Evolutionary conservation across 2,329 filamentous ascomycete genomes (phyloP), one percentile per base, ranked within the genome.

Genomic region (Cylindrodendrum hubeiense): DNA sequence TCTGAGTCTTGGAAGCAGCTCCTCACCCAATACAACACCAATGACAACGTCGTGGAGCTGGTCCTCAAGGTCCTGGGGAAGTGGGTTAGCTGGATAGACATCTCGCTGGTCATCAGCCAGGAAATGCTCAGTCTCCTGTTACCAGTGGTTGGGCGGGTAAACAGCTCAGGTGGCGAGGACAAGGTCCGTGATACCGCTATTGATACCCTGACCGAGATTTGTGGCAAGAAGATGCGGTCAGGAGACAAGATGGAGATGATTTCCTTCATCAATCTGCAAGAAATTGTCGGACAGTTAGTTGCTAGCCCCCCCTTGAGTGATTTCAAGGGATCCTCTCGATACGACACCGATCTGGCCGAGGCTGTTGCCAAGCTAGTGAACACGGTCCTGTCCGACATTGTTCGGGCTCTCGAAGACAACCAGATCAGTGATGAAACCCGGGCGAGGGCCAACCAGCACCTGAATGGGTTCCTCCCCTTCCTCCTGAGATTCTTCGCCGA

Each of bases 11-110:
- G 96, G 96, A 93, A 96, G 79, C 93, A 97, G 75, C 91, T 99
- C 47, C 86, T 99, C 60, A 86, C 89, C 12, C 89, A 91, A 74
- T 98, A 95, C 87, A 85, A 86, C 70, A 88, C 87, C 75, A 89
- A 92, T 71, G 90, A 94, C 75, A 79, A 82, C 44, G 87, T 98
- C 63, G 87, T 97, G 46, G 94, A 98, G 79, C 90, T 97, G 86
- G 95, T 93, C 73, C 86, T 99, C 57, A 94, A 92, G 80, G 92
- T 94, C n/a, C 90, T 99, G 70, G 94, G 94, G 39, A 96, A 95
- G 79, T 99, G 96, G 95, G 94, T 97, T 66, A 97, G 94, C 86
- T 99, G 96, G 96, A 97, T 97, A 75, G 96, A 98, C 77, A 98
- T 99, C 74, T 93, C 92, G 54, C 85, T 99, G 62, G 90, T 99